Base-by-base conservation (phyloP, 2,329 filamentous ascomycete genomes). In the Chaetomiaceae sp. region DNA sequence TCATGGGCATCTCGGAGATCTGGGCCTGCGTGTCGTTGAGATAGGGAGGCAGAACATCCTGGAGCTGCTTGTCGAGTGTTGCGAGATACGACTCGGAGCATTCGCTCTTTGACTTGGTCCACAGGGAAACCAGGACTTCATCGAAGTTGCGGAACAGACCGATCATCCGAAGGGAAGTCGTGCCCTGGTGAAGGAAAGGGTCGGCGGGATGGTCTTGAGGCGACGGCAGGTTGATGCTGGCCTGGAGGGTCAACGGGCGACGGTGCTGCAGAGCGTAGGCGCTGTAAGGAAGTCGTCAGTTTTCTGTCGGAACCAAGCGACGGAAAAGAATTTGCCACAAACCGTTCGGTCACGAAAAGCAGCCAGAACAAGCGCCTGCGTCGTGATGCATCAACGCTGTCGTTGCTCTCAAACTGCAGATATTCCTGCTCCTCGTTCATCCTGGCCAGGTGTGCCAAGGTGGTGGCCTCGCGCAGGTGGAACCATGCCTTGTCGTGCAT, bases 401-500 rank as follows among this genome's bases (percentile, higher is more conserved):
- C 79, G 57, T 77, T 68, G 5, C 70, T 68, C 56, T 81, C 79
- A 58, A 78, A 78, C 48, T 79, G 74, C 38, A 75, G 59, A 62
- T 88, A 89, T 8, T 76, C 71, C 19, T 81, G 77, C 60, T 85
- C 82, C 64, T 80, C 80, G 61, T 77, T 73, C 78, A 85, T 78
- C 47, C 74, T 75, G 23, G 73, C 66, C 60, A 85, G 77, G 59
- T 82, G 76, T 23, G 78, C 75, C 66, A 92, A 73, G 5, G 87
- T 90, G 2, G 82, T 85, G 5, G 86, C 85, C 67, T 93, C 87
- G 21, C 87, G 82, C 9, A 92, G 72, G 64, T 89, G 82, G 63
- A 83, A 90, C 87, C 87, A 92, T 1, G 86, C 87, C 65, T 83
- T 83, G 55, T 86, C 82, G 64, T 90, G 85, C 64, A 83, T 75